Percentiles rank a stretch among this genome's conserved stretches.
Conservation (phyloP, 140 eudicot genomes). For the Erigeron philadelphicus region DNA sequence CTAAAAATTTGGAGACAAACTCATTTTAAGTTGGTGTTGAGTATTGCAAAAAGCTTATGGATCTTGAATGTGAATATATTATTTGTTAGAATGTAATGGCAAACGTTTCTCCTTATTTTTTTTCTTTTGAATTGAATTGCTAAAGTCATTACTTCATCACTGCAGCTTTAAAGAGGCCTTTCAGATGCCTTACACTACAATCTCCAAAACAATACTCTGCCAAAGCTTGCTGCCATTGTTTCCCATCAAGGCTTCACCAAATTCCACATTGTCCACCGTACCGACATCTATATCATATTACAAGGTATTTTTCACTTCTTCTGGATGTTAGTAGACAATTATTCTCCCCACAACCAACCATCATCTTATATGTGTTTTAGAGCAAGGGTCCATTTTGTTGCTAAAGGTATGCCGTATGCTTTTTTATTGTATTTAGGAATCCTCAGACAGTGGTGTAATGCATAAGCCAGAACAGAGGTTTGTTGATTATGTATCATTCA, state of each 20-base stretch:
- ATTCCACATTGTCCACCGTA: conserved; percentile 29
- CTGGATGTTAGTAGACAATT: neutral
- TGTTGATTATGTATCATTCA: conserved; percentile 51
- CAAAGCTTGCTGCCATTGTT: conserved; percentile 67
- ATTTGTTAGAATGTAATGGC: no score
- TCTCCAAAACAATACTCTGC: conserved; percentile 59
- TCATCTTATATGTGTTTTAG: neutral
- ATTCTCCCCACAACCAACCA: neutral
- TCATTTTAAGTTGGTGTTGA: conserved; percentile 5
- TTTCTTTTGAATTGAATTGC: neutral
- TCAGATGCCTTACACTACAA: conserved; percentile 73
- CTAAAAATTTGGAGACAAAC: conserved; percentile 12
- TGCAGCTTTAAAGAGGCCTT: conserved; percentile 87
- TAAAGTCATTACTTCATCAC: conserved; percentile 18
- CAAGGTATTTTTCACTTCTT: conserved; percentile 42
- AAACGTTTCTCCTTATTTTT: neutral
- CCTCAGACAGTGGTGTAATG: conserved; percentile 21
- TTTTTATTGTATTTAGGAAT: conserved; percentile 42
- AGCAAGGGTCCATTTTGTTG: neutral
- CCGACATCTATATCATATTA: conserved; percentile 76
- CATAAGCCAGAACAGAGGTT: conserved; percentile 35
- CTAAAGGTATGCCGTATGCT: neutral
- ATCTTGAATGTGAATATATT: neutral
- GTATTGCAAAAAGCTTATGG: conserved; percentile 1
- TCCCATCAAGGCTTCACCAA: conserved; percentile 49